Base-by-base conservation (phyloP, 257 asterid genomes). In the Fraxinus cuspidata region DNA sequence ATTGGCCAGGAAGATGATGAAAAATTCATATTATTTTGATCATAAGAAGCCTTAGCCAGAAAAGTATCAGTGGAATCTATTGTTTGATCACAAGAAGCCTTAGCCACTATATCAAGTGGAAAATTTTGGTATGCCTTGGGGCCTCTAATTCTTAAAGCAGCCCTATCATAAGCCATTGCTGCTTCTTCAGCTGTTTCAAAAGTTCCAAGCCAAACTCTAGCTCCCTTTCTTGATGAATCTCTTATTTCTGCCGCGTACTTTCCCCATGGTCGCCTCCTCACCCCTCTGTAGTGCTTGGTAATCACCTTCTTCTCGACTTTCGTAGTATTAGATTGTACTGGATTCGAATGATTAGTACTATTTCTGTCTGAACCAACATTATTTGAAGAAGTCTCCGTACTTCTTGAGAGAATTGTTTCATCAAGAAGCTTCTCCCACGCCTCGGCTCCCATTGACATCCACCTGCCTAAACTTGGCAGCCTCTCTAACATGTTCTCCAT, bases 231-330 rank as follows among this genome's bases (percentile, higher is more conserved):
- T 1, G 85, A 84, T 5, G 95, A 89, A 73, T 92, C 96, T 71
- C 96, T 89, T 74, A 92, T 92, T 68, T 92, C 96, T 2, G 97
- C 95, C 0, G 96, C 97, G 65, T 89, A 90, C 78, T 91, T 92
- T 0, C 96, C 96, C 97, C 96, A 92, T 5, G 96, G 97, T 77
- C 94, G 72, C 75, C 88, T 79, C 65, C 96, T 87, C 80, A 92
- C 96, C 0, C 97, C 95, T 81, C 96, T 83, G 37, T 89, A 91
- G 71, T 80, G 96, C 23, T 72, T 84, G 7, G 60, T 28, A 6
- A 70, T 72, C 42, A 28, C 72, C 74, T 77, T 73, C 37, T 84
- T 73, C 37, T 84, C 51, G 23, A 15, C 60, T 11, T 79, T 53
- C 10, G 11, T 11, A 11, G 9, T 6, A 21, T 5, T 15, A 11